Evolutionary conservation across 2,329 filamentous ascomycete genomes (phyloP).

Genomic region (Helminthosporium solani): DNA sequence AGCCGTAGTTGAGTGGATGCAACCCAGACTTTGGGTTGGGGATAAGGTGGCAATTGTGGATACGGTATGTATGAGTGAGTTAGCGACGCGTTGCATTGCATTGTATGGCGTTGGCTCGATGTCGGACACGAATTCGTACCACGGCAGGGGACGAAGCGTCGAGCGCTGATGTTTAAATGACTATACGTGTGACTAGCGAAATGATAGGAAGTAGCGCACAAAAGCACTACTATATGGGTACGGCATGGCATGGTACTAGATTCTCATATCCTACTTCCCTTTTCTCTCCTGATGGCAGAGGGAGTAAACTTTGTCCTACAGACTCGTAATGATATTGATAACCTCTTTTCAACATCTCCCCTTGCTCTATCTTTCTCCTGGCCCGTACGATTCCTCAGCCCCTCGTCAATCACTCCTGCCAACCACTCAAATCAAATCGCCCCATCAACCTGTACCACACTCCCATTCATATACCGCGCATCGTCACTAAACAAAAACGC

Average conservation of each 20-base stretch:
- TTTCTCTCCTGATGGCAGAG: too few species aligned
- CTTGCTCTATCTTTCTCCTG: neutral
- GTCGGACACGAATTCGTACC: too few species aligned
- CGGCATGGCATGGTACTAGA: neutral
- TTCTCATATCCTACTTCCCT: neutral
- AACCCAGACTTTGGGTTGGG: too few species aligned
- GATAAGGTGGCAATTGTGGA: too few species aligned
- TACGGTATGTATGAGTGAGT: too few species aligned
- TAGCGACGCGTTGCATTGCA: neutral
- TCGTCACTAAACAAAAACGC: conserved; percentile 51
- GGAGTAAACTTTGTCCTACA: neutral
- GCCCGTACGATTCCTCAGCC: neutral
- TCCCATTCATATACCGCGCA: conserved; percentile 50
- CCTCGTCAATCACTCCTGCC: conserved; percentile 8
- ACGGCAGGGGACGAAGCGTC: too few species aligned
- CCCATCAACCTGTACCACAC: conserved; percentile 53
- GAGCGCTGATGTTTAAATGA: too few species aligned
- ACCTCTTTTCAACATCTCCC: neutral
- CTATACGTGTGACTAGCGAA: too few species aligned
- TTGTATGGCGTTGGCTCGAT: conserved; percentile 1
- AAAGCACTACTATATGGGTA: neutral
- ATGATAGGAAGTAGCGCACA: neutral
- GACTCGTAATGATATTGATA: neutral
- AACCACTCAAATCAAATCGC: too few species aligned
- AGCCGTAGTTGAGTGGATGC: too few species aligned